Evolutionary conservation across 495 filamentous ascomycete genomes (phyloP).

Genomic region (Hypoxylon intermedium): DNA sequence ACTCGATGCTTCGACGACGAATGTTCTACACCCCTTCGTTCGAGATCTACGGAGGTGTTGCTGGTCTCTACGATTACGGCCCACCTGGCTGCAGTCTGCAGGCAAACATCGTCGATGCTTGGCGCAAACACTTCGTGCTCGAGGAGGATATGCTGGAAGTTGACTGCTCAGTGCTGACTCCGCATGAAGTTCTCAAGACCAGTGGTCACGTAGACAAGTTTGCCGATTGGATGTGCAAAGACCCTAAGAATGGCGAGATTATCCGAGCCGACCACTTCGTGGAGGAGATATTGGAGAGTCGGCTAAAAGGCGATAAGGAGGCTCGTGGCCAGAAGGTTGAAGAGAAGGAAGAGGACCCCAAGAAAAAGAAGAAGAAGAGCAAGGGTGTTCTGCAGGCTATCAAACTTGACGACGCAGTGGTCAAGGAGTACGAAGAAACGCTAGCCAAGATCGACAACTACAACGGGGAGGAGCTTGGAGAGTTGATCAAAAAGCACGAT

Average conservation of each 20-base stretch:
- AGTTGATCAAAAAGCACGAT: conserved; percentile 74
- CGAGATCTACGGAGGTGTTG: conserved; percentile 89
- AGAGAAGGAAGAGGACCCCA: conserved; percentile 63
- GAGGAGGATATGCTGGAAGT: conserved; percentile 94
- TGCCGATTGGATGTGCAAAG: conserved; percentile 99
- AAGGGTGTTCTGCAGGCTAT: conserved; percentile 65
- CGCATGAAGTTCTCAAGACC: conserved; percentile 91
- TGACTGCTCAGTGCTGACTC: conserved; percentile 84
- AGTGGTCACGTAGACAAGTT: conserved; percentile 98
- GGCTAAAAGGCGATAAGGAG: conserved; percentile 82
- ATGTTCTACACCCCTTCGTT: conserved; percentile 95
- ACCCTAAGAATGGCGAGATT: conserved; percentile 96
- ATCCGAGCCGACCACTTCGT: conserved; percentile 95
- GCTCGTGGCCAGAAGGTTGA: conserved; percentile 74
- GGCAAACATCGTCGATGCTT: conserved; percentile 86
- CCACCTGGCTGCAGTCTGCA: conserved; percentile 80
- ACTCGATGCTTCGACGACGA: conserved; percentile 83
- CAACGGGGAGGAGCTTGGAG: conserved; percentile 70
- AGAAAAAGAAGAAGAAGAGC: conserved; percentile 56
- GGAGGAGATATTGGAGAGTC: conserved; percentile 85
- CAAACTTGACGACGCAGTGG: conserved; percentile 71
- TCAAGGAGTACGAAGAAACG: conserved; percentile 73
- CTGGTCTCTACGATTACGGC: conserved; percentile 86
- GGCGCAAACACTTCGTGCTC: conserved; percentile 90
- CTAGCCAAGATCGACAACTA: conserved; percentile 82